Evolutionary conservation across 208 protist genomes (phyloP).

Genomic region (Wallacemonas sp.): DNA sequence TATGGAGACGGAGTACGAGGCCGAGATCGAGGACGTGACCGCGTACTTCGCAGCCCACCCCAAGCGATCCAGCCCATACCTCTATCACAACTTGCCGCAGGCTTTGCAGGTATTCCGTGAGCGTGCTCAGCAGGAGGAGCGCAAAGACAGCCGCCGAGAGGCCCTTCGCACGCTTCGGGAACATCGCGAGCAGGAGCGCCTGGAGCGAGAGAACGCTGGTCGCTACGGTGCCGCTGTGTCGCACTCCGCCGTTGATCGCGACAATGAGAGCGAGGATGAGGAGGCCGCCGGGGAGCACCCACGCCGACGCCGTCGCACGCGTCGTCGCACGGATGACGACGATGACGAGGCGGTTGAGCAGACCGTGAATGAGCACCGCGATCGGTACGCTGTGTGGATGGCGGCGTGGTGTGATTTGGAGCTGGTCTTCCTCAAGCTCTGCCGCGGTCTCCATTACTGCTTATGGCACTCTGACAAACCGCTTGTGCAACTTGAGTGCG

Average conservation of each 20-base stretch:
- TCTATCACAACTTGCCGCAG: slow-evolving; percentile 57
- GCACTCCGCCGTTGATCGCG: not conserved
- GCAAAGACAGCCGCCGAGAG: slow-evolving; percentile 29
- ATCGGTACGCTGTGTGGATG: slow-evolving; percentile 64
- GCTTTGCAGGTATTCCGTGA: slow-evolving; percentile 44
- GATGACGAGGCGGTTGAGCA: not conserved
- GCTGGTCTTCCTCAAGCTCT: slow-evolving; percentile 86
- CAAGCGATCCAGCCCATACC: slow-evolving; percentile 42
- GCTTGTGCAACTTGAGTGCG: slow-evolving; percentile 85
- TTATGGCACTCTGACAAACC: slow-evolving; percentile 94
- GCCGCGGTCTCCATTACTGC: slow-evolving; percentile 84
- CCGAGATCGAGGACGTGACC: slow-evolving; percentile 32
- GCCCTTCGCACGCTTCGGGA: slow-evolving; percentile 32
- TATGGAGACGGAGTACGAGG: slow-evolving; percentile 53
- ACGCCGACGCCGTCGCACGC: not conserved
- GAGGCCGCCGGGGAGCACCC: slow-evolving; percentile 32
- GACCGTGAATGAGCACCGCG: slow-evolving; percentile 27
- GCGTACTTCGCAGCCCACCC: slow-evolving; percentile 49
- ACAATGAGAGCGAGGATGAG: slow-evolving; percentile 12
- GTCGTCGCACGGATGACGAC: not conserved
- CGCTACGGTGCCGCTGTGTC: slow-evolving; percentile 27
- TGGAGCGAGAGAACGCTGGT: slow-evolving; percentile 32
- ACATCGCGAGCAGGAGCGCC: slow-evolving; percentile 32
- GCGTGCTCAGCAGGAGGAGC: slow-evolving; percentile 32
- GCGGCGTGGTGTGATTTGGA: slow-evolving; percentile 71